Conservation (phyloP, 2,329 filamentous ascomycete species). For the Aspergillus neotritici region DNA sequence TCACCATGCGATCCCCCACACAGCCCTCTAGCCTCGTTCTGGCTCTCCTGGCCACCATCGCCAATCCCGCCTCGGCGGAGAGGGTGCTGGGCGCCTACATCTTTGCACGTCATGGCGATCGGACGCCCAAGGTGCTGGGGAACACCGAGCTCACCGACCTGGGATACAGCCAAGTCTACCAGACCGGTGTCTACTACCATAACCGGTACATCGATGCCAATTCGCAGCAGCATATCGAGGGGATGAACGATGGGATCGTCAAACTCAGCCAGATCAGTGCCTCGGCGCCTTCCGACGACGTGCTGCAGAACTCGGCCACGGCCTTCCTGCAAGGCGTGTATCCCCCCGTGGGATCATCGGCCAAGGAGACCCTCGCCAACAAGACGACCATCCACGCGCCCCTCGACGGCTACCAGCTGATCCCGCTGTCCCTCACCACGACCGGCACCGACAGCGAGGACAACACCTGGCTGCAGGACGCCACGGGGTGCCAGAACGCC, state of each 20-base stretch:
- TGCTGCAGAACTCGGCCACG: conserved; percentile 73
- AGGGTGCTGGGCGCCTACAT: conserved; percentile 76
- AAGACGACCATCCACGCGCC: conserved; percentile 62
- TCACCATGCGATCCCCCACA: conserved; percentile 24
- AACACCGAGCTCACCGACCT: conserved; percentile 71
- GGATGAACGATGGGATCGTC: conserved; percentile 62
- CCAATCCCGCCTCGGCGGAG: conserved; percentile 44
- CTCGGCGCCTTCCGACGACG: conserved; percentile 65
- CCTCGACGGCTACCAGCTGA: conserved; percentile 75
- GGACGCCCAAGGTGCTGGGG: conserved; percentile 68
- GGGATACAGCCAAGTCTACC: conserved; percentile 69
- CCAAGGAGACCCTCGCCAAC: conserved; percentile 63
- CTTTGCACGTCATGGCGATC: conserved; percentile 85
- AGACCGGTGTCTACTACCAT: conserved; percentile 69
- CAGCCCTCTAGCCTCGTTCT: conserved; percentile 21
- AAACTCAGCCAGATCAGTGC: conserved; percentile 65
- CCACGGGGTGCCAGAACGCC: conserved; percentile 52
- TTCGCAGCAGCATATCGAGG: conserved; percentile 57
- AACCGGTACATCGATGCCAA: conserved; percentile 63
- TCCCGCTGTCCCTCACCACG: conserved; percentile 62
- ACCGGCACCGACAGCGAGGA: conserved; percentile 57
- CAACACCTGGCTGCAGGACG: conserved; percentile 54
- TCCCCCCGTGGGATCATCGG: conserved; percentile 60
- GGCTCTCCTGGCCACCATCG: conserved; percentile 22
- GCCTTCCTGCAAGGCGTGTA: conserved; percentile 84